Conservation (phyloP, 163 green algal genomes). For the Coccomyxa subellipsoidea region DNA sequence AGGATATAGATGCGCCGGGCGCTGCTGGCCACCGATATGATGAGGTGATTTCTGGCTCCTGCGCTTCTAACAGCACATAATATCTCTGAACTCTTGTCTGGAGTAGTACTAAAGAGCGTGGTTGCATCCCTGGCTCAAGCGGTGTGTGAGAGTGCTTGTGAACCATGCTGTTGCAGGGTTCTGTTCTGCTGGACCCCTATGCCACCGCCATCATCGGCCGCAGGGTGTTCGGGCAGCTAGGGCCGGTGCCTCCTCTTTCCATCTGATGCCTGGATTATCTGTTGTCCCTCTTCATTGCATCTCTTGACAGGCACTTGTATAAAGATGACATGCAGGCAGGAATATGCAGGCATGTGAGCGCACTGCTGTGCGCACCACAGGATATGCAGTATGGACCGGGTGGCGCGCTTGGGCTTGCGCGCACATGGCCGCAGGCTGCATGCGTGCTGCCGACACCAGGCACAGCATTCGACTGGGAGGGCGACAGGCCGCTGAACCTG, state of each 20-base stretch:
- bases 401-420: constrained; percentile 53
- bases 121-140: too few relatives aligned
- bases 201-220: constrained; percentile 58
- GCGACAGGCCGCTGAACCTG: constrained; percentile 75
- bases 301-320: not conserved
- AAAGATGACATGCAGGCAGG: not conserved
- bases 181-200: constrained; percentile 84
- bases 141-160: too few relatives aligned
- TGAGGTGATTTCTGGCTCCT: constrained; percentile 32
- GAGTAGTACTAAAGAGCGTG: too few relatives aligned
- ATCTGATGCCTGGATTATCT: too few relatives aligned
- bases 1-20: not conserved
- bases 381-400: constrained; percentile 55
- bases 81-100: too few relatives aligned
- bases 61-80: too few relatives aligned
- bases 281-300: not conserved
- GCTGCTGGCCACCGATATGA: constrained; percentile 51
- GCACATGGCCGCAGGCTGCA: constrained; percentile 72
- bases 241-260: constrained; percentile 30
- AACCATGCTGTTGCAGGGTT: constrained; percentile 28
- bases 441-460: constrained; percentile 29
- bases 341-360: not conserved
- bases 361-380: constrained; percentile 19
- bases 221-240: constrained; percentile 67
- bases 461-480: constrained; percentile 88